Conservation (phyloP, 345 rosid genomes). For the Brassica incana region DNA sequence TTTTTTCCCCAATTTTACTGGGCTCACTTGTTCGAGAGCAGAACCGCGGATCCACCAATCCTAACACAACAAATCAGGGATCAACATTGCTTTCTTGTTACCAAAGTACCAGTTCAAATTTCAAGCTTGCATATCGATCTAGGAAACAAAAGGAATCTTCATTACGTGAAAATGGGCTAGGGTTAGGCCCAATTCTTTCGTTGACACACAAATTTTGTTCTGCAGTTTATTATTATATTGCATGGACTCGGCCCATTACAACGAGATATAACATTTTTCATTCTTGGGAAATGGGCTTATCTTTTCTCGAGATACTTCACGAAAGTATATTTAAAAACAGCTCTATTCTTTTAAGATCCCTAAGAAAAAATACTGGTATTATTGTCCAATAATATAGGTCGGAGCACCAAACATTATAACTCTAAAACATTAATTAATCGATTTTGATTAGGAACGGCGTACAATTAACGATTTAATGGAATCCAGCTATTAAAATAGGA, state of each 20-base stretch:
- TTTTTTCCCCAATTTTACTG: too few relatives aligned
- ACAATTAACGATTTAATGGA: conserved; percentile 6
- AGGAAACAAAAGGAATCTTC: neutral
- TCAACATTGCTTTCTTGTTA: neutral
- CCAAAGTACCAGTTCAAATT: neutral
- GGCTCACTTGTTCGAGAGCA: neutral
- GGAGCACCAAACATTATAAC: conserved; percentile 12
- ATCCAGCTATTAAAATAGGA: conserved; percentile 7
- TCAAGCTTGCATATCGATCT: neutral
- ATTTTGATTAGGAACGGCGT: conserved; percentile 15
- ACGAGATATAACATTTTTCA: neutral
- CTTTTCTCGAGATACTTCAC: neutral
- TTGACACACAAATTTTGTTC: neutral
- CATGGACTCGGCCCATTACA: neutral
- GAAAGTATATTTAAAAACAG: neutral
- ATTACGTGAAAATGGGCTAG: neutral
- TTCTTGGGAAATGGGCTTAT: neutral
- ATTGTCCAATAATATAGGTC: conserved; percentile 31
- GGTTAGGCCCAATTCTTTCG: neutral
- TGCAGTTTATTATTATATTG: neutral
- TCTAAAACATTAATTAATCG: neutral
- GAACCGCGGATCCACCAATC: neutral
- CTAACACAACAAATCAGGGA: neutral
- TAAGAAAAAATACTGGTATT: conserved; percentile 21
- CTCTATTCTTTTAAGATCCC: conserved; percentile 22